Percentiles rank a stretch among this genome's conserved stretches.
Evolutionary conservation across 192 early-diverging fungal species (phyloP).

Genomic region (Podila verticillata): DNA sequence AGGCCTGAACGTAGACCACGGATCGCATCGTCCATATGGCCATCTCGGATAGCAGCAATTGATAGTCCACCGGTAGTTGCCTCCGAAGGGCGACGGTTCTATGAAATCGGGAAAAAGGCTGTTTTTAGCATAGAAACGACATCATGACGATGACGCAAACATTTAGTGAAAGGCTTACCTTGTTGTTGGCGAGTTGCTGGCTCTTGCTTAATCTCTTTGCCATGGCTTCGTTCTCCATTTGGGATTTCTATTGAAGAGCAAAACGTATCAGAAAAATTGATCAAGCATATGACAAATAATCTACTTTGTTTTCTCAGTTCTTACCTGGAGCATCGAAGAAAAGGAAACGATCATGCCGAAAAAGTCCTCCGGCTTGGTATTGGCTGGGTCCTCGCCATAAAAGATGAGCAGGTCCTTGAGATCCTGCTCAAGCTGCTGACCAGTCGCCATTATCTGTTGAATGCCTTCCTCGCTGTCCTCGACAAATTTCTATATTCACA

Average conservation of each 20-base stretch:
- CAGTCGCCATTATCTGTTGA: slow-evolving; percentile 45
- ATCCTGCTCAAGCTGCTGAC: slow-evolving; percentile 56
- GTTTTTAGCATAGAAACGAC: neutral
- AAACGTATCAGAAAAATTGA: neutral
- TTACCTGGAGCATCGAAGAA: slow-evolving; percentile 57
- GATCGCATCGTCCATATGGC: slow-evolving; percentile 54
- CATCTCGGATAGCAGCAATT: slow-evolving; percentile 38
- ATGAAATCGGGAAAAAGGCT: neutral
- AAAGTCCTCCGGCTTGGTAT: slow-evolving; percentile 65
- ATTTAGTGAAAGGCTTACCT: slow-evolving; percentile 1
- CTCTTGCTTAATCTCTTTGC: slow-evolving; percentile 31
- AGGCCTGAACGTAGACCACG: slow-evolving; percentile 45
- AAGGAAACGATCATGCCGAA: slow-evolving; percentile 63
- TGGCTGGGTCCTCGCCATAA: slow-evolving; percentile 62
- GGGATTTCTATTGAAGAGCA: slow-evolving; percentile 21
- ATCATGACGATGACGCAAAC: neutral
- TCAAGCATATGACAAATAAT: neutral
- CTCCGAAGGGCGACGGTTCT: slow-evolving; percentile 32
- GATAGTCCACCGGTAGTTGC: slow-evolving; percentile 13
- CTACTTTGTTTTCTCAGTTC: neutral
- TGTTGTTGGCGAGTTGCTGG: slow-evolving; percentile 19
- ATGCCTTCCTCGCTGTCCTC: slow-evolving; percentile 57
- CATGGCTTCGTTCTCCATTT: slow-evolving; percentile 50
- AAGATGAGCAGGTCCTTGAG: slow-evolving; percentile 55
- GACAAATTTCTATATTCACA: slow-evolving; percentile 53